Conservation (phyloP, 2,329 filamentous ascomycete genomes). For the Phaeosphaeria sp. region DNA sequence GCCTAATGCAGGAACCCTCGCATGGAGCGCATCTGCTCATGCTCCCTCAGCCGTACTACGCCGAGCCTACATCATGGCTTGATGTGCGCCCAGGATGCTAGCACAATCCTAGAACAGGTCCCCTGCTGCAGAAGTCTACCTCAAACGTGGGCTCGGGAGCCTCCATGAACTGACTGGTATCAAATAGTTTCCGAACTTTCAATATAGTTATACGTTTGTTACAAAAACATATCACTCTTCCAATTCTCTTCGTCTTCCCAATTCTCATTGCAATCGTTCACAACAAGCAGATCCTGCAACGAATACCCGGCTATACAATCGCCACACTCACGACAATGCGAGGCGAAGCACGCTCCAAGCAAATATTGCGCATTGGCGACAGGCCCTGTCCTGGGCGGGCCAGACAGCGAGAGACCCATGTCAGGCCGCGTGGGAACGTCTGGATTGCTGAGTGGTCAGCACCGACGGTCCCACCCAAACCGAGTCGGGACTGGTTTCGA, state of each 20-base stretch:
- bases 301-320: neutral
- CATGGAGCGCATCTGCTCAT: neutral
- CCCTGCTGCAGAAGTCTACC: neutral
- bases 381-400: conserved; percentile 14
- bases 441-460: conserved; percentile 25
- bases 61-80: neutral
- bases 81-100: neutral
- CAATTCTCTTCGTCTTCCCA: neutral
- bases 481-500: conserved; percentile 18
- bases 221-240: neutral
- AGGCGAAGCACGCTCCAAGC: conserved; percentile 7
- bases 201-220: neutral
- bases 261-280: neutral
- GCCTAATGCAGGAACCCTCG: conserved; percentile 1
- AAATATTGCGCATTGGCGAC: conserved; percentile 10
- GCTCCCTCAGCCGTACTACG: neutral
- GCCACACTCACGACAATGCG: neutral
- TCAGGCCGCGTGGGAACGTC: conserved; percentile 7
- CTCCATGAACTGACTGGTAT: neutral
- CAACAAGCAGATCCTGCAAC: neutral
- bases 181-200: neutral
- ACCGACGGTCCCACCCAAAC: conserved; percentile 18
- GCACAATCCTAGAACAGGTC: neutral
- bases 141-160: neutral
- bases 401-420: conserved; percentile 12